These are phyloP conservation scores for Saccharomycopsis schoenii DNA, from an alignment of 805 yeast species.

Conservation along the genomic window DNA sequence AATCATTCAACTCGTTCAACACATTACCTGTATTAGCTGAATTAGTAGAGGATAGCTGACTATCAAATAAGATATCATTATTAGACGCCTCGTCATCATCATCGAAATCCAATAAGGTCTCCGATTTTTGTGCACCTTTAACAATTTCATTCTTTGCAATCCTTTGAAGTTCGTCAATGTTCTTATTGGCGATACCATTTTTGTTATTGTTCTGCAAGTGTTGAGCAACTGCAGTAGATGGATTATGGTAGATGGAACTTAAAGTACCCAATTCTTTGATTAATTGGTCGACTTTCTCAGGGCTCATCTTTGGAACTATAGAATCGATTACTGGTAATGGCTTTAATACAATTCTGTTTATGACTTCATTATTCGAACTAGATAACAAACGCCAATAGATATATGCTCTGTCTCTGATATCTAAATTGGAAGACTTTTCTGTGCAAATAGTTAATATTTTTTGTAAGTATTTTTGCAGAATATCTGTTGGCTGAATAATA, in stretches of 20 bases:
- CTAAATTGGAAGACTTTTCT: conserved; percentile 57
- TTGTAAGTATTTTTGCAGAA: conserved; percentile 39
- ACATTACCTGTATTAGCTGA: conserved; percentile 29
- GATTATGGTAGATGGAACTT: conserved; percentile 84
- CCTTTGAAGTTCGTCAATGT: conserved; percentile 67
- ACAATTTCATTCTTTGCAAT: conserved; percentile 70
- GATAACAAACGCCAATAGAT: conserved; percentile 73
- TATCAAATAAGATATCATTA: not conserved
- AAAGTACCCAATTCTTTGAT: conserved; percentile 71
- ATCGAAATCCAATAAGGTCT: conserved; percentile 78
- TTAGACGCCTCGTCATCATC: conserved; percentile 37
- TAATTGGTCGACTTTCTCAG: conserved; percentile 55
- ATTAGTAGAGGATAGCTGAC: conserved; percentile 19
- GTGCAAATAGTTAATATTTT: conserved; percentile 53
- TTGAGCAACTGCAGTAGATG: conserved; percentile 47
- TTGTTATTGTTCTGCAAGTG: conserved; percentile 29
- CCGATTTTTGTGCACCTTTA: conserved; percentile 50
- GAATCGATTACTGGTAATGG: conserved; percentile 63
- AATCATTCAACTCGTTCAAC: conserved; percentile 66
- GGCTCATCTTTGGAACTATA: conserved; percentile 63
- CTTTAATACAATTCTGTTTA: conserved; percentile 46
- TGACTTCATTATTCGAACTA: conserved; percentile 29
- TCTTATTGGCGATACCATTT: conserved; percentile 35
- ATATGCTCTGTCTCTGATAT: conserved; percentile 72
- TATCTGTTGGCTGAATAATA: conserved; percentile 26